Conservation (phyloP, 164 flowering plant species). For the Piper longum region DNA sequence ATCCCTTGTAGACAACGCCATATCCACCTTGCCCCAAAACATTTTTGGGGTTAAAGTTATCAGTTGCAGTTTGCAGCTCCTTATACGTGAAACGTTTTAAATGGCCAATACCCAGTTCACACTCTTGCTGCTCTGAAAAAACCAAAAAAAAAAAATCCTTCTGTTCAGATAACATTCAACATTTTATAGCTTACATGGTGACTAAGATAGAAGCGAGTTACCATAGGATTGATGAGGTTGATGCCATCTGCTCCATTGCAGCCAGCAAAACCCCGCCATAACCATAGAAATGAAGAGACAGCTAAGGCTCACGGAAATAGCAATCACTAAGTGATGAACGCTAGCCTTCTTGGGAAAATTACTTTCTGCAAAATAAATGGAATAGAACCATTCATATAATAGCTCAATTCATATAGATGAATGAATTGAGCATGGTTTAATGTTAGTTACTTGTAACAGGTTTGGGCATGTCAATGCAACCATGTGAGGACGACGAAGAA, state of each 20-base stretch:
- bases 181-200: neutral
- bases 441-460: conserved; percentile 40
- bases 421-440: neutral
- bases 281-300: conserved; percentile 44
- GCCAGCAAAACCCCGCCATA: conserved; percentile 45
- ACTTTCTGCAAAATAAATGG: conserved; percentile 31
- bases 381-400: conserved; percentile 5
- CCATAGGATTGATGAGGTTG: conserved; percentile 43
- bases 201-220: conserved; percentile 14
- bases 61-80: conserved; percentile 72
- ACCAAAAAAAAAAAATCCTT: conserved; percentile 23
- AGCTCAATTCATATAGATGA: neutral
- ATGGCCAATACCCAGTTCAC: conserved; percentile 64
- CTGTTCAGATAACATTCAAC: neutral
- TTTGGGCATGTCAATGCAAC: conserved; percentile 31
- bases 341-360: conserved; percentile 16
- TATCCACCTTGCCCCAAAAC: conserved; percentile 91
- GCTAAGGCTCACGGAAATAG: conserved; percentile 38
- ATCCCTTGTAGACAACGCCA: conserved; percentile 87
- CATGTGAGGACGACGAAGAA: conserved; percentile 28
- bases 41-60: conserved; percentile 60
- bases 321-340: conserved; percentile 37
- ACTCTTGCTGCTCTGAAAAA: conserved; percentile 71
- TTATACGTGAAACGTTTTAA: conserved; percentile 72
- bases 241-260: conserved; percentile 54